phyloP scores from a whole-genome alignment of 176 grass and related monocot genomes.

The bread wheat (Triticum aestivum) region DNA sequence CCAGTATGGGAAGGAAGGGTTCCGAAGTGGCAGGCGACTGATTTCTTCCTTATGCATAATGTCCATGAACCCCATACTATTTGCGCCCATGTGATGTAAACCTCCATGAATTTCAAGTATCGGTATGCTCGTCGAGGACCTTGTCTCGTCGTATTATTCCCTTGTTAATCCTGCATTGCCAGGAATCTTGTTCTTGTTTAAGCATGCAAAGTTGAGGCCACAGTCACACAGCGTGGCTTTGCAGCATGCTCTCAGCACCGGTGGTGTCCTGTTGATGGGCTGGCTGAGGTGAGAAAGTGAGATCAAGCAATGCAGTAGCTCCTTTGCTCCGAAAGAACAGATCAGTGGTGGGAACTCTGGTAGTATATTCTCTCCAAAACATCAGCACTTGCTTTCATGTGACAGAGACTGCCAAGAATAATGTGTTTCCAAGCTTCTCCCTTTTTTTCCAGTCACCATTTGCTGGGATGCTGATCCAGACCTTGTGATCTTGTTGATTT shows the following conservation, averaged over 20 bases:
- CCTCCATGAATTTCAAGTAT: slow-evolving; percentile 19
- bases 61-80: slow-evolving; percentile 36
- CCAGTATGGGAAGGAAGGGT: slow-evolving; percentile 1
- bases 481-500: neutral
- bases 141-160: slow-evolving; percentile 29
- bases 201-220: slow-evolving; percentile 41
- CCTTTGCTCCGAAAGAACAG: slow-evolving; percentile 21
- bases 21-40: neutral
- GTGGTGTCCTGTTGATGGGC: slow-evolving; percentile 29
- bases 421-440: slow-evolving; percentile 2
- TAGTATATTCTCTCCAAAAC: slow-evolving; percentile 8
- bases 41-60: slow-evolving; percentile 15
- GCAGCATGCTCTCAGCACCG: slow-evolving; percentile 49
- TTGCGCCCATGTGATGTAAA: slow-evolving; percentile 39
- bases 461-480: neutral
- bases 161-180: slow-evolving; percentile 1
- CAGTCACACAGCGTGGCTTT: slow-evolving; percentile 39
- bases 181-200: slow-evolving; percentile 45
- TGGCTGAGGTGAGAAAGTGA: slow-evolving; percentile 22
- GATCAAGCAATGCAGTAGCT: neutral
- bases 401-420: neutral
- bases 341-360: neutral
- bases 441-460: neutral
- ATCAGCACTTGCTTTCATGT: slow-evolving; percentile 1
- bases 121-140: slow-evolving; percentile 27